Base-by-base conservation (phyloP, 2,329 filamentous ascomycete species). In the Claviceps africana region DNA sequence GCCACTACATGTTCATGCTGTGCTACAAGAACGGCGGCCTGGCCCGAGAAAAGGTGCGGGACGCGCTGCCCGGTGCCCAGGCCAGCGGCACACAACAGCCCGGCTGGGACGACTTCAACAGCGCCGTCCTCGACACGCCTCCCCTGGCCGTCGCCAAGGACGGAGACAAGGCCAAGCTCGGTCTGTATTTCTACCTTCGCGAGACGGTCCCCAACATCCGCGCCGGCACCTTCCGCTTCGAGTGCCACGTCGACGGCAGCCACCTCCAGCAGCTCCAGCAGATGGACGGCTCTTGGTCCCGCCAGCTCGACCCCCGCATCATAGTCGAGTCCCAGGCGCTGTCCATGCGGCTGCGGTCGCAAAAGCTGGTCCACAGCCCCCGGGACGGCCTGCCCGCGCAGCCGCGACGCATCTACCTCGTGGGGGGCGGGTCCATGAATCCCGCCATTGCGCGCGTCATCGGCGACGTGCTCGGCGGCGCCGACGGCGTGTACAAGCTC, bases 1-100 rank as follows among this genome's bases (percentile, higher is more conserved):
- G 86, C 1, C 79, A 96, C 55, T 96, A 95, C 77, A 97, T 98
- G 93, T 97, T 98, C 70, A 98, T 98, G 93, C 81, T 98, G 37
- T 98, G 93, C 76, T 98, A 97, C 75, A 97, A 97, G 71, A 98
- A 98, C 70, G 93, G 93, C 59, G 89, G 89, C 2, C 81, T 97
- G 1, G 91, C 93, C 2, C 85, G 93, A 45, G 93, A 98, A 66
- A 83, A 86, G 61, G 81, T 97, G 56, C 85, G 93, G 51, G 88
- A 98, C 64, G 76, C 79, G 0, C 79, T 97, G 50, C 85, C 88
- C 42, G 67, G 71, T 22, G 68, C 70, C 42, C 11, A 43, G 17
- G 2, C 42, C 21, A 15, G 13, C 21, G 17, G 21, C 21, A 15
- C 22, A 25, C 25, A 46, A 31, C 44, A 21, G 44, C 58, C 83